These are phyloP conservation scores for Typha latifolia DNA, from an alignment of 176 grass and related monocot species.

Conservation along the genomic window DNA sequence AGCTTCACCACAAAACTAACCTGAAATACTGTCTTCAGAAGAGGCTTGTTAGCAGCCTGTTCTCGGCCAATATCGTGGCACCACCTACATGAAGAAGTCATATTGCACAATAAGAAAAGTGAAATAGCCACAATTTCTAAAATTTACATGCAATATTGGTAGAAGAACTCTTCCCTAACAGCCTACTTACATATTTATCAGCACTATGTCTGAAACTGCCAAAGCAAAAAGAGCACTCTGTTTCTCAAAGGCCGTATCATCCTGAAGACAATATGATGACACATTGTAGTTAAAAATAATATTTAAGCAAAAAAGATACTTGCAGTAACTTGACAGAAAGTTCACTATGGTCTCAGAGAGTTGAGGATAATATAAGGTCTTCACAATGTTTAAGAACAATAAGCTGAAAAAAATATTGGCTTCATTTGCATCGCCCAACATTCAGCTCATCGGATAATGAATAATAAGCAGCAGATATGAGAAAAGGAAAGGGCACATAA, in stretches of 20 bases:
- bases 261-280: slow-evolving; percentile 34
- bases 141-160: background rate
- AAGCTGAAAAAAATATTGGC: background rate
- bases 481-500: background rate
- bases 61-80: slow-evolving; percentile 99
- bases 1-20: slow-evolving; percentile 24
- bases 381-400: background rate
- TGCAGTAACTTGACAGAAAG: background rate
- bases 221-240: slow-evolving; percentile 99
- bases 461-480: background rate
- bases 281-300: background rate
- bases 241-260: slow-evolving; percentile 98
- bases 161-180: slow-evolving; percentile 2
- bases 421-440: background rate
- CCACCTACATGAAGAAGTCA: slow-evolving; percentile 50
- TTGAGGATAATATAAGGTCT: background rate
- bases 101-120: slow-evolving; percentile 4
- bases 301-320: slow-evolving; percentile 1
- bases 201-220: slow-evolving; percentile 92
- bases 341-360: background rate
- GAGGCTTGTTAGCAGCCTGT: slow-evolving; percentile 99
- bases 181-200: slow-evolving; percentile 91
- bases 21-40: slow-evolving; percentile 99
- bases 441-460: background rate
- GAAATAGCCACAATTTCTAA: slow-evolving; percentile 11